These are phyloP conservation scores for Teratosphaeria viscida DNA, from an alignment of 2,329 filamentous ascomycete genomes.

Conservation along the genomic window DNA sequence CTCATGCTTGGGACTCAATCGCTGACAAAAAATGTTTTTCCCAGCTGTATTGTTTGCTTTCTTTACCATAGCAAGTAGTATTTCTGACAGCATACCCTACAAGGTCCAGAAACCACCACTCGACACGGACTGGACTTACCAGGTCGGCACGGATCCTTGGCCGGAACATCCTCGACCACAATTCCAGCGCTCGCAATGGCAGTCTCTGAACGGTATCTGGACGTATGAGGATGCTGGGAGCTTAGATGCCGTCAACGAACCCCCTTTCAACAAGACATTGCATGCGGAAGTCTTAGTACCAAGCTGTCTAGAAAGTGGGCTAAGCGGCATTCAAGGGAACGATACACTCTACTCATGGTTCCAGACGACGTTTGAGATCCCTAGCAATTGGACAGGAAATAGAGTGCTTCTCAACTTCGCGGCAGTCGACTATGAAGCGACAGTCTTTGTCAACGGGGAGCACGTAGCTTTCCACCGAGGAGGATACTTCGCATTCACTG, in stretches of 20 bases:
- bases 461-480: slow-evolving; percentile 46
- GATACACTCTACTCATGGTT: slow-evolving; percentile 23
- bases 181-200: slow-evolving; percentile 43
- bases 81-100: not conserved
- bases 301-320: slow-evolving; percentile 44
- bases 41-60: too few relatives aligned
- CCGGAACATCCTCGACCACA: slow-evolving; percentile 47
- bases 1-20: too few relatives aligned
- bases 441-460: slow-evolving; percentile 46
- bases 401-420: slow-evolving; percentile 46
- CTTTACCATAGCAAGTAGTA: too few relatives aligned
- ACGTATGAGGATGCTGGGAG: slow-evolving; percentile 37
- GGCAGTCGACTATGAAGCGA: slow-evolving; percentile 53
- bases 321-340: slow-evolving; percentile 31
- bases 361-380: slow-evolving; percentile 42
- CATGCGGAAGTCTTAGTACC: slow-evolving; percentile 40
- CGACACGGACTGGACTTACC: slow-evolving; percentile 30
- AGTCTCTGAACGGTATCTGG: slow-evolving; percentile 49
- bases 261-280: slow-evolving; percentile 36
- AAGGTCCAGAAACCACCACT: not conserved
- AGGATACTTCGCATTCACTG: slow-evolving; percentile 46
- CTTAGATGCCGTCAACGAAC: slow-evolving; percentile 29
- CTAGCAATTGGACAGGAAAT: slow-evolving; percentile 37
- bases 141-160: slow-evolving; percentile 43
- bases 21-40: too few relatives aligned